Evolutionary conservation across 108 stramenopile genomes (phyloP).

Genomic region (Cyclostephanos tholiformis): DNA sequence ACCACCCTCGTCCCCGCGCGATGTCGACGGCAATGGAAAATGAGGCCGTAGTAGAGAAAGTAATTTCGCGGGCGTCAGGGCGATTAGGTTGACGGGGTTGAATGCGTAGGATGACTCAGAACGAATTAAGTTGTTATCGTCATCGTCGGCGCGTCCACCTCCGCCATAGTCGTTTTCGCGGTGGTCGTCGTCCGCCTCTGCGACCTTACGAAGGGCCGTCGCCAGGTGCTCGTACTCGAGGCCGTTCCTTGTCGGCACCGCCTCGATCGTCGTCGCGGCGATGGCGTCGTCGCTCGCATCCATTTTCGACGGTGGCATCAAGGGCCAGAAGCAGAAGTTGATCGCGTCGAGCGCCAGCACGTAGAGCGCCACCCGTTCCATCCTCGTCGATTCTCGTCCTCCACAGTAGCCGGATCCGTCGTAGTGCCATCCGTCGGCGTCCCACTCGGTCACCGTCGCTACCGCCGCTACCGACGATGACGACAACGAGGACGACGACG

Average conservation of each 20-base stretch:
- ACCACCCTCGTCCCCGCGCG: not conserved
- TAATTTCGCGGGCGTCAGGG: slow-evolving; percentile 56
- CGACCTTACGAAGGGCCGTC: slow-evolving; percentile 70
- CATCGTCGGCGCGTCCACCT: not conserved
- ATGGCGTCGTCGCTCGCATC: not conserved
- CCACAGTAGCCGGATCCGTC: slow-evolving; percentile 40
- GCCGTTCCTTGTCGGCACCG: slow-evolving; percentile 23
- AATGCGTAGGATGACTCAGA: slow-evolving; percentile 57
- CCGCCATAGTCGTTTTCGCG: slow-evolving; percentile 3
- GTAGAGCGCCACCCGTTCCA: slow-evolving; percentile 81
- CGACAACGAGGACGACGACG: slow-evolving; percentile 28
- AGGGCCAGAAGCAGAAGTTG: slow-evolving; percentile 96
- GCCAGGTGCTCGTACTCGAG: slow-evolving; percentile 91
- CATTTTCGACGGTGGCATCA: slow-evolving; percentile 12
- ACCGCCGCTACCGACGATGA: slow-evolving; percentile 26
- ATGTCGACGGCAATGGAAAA: slow-evolving; percentile 23
- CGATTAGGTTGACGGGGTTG: slow-evolving; percentile 58
- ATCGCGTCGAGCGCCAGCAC: slow-evolving; percentile 91
- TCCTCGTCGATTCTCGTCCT: slow-evolving; percentile 42
- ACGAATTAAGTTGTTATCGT: not conserved
- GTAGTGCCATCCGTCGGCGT: slow-evolving; percentile 91
- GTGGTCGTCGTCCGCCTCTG: slow-evolving; percentile 62
- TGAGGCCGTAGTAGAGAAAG: slow-evolving; percentile 46
- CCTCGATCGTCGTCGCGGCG: not conserved
- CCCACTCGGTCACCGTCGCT: slow-evolving; percentile 64